These are phyloP conservation scores for Delonix regia DNA, from an alignment of 306 rosid genomes.

Conservation along the genomic window DNA sequence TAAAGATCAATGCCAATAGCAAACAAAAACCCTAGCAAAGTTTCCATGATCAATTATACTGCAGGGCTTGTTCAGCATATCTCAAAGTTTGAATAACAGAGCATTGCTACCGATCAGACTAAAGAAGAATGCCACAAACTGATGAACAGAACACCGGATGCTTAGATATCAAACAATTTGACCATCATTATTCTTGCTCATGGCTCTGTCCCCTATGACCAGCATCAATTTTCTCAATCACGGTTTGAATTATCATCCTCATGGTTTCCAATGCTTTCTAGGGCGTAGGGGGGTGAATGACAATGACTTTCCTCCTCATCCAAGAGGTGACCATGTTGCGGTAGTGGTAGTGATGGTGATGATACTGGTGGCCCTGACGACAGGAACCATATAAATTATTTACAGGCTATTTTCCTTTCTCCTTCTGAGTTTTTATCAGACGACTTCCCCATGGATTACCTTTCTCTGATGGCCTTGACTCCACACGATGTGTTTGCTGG, in stretches of 20 bases:
- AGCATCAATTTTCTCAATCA: neutral
- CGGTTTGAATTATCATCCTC: constrained; percentile 23
- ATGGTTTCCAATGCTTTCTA: constrained; percentile 27
- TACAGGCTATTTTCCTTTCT: constrained; percentile 36
- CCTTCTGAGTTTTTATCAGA: constrained; percentile 56
- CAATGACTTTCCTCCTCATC: constrained; percentile 45
- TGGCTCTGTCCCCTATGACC: no score
- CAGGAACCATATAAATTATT: constrained; percentile 45
- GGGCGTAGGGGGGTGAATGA: constrained; percentile 26
- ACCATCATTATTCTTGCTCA: constrained; percentile 23
- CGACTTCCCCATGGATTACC: constrained; percentile 49
- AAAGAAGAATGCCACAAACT: neutral
- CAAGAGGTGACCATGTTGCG: constrained; percentile 33
- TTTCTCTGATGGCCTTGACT: constrained; percentile 48
- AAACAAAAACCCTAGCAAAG: no score
- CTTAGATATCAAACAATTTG: constrained; percentile 27
- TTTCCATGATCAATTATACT: no score
- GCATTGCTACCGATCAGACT: neutral
- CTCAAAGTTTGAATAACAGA: no score
- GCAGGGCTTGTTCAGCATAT: no score
- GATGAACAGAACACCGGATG: neutral
- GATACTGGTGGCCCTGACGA: constrained; percentile 28
- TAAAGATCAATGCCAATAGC: no score
- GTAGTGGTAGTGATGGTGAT: neutral
- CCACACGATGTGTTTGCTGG: constrained; percentile 38